Percentiles rank a stretch among this genome's conserved stretches.
phyloP scores from a whole-genome alignment of 1,139 yeast species.

The Candida buenavistaensis region DNA sequence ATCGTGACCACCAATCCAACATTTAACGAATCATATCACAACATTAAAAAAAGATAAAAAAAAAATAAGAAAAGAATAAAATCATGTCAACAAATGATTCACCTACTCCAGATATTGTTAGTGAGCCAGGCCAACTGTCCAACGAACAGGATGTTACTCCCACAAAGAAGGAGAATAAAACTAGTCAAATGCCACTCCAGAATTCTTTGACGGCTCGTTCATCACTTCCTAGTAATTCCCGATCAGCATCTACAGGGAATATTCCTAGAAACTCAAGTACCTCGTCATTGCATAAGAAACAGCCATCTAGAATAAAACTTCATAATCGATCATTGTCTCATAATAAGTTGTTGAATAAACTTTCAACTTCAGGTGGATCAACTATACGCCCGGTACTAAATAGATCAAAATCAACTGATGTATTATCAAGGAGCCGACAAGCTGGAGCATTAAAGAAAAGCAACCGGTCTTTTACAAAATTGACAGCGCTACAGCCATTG shows the following conservation, averaged over 20 bases:
- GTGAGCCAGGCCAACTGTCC: constrained; percentile 7
- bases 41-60: no score
- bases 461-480: constrained; percentile 39
- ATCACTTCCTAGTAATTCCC: constrained; percentile 7
- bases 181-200: constrained; percentile 2
- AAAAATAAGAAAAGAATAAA: no score
- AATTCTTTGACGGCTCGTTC: constrained; percentile 7
- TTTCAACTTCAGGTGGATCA: constrained; percentile 15
- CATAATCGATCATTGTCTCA: constrained; percentile 37
- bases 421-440: constrained; percentile 26
- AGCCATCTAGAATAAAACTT: constrained; percentile 9
- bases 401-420: constrained; percentile 47
- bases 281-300: constrained; percentile 9
- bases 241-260: constrained; percentile 13
- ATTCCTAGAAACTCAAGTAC: constrained; percentile 9
- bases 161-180: constrained; percentile 6
- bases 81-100: constrained; percentile 4
- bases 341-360: constrained; percentile 25
- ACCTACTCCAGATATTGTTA: not conserved
- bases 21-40: no score
- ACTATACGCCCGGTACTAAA: constrained; percentile 32
- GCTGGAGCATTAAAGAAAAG: constrained; percentile 31
- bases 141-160: constrained; percentile 11
- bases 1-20: no score
- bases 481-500: constrained; percentile 39